Evolutionary conservation across 1,284 basidiomycete species (phyloP), one percentile per base, ranked within the genome.

Genomic region (Ceratobasidium sp.): DNA sequence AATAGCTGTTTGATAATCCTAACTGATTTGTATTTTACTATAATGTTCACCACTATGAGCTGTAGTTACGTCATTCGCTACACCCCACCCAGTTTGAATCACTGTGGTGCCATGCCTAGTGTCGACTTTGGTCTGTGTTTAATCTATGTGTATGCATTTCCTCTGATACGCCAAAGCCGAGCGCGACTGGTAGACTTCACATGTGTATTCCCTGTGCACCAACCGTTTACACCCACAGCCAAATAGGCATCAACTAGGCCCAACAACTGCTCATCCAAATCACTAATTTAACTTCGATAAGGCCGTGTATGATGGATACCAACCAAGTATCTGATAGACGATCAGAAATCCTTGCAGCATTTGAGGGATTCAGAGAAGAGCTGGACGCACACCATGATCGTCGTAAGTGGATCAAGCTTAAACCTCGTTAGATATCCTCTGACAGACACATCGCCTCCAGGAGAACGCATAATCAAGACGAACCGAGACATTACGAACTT

Each of bases 401-500:
- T 74, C 81, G 89, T 70, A 23, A 38, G 67, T 36, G n/a, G 21
- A 38, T n/a, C 56, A 28, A 51, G 23, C 7, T 51, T 23, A 12
- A 21, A 46, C 12, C 28, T 18, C 25, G 36, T 40, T 9, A 40
- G 23, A 58, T 9, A 23, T 36, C 36, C 36, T 23, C 54, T 28
- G n/a, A 58, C 9, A 38, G 28, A 38, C 6, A 3, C 53, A 11
- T 28, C 54, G 49, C 38, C 30, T 56, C 44, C 8, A 70, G 67
- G 67, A 51, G 94, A 96, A 77, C 86, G 91, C 33, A 85, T 96
- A 74, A 92, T 95, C 79, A 96, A 95, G 86, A 73, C 81, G 9
- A 85, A 84, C 7, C 81, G 96, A 40, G 95, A 97, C 79, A 87
- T 95, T 75, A 98, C 96, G 16, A 92, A 89, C 75, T 84, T 92